Base-by-base conservation (phyloP, 1,284 basidiomycete genomes). In the Somion occarium region DNA sequence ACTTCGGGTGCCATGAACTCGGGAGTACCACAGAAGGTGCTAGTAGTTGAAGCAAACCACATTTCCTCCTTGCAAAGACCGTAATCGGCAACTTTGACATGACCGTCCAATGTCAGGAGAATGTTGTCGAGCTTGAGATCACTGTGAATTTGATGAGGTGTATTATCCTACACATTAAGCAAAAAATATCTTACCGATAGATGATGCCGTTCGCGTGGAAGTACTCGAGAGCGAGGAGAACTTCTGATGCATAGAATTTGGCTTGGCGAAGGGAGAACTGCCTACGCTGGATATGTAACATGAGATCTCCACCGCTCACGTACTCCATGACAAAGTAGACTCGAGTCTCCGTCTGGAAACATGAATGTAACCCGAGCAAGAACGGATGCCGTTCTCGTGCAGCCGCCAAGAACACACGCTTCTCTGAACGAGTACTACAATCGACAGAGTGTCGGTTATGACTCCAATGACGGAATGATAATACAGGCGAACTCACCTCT, bases 1-100 rank as follows among this genome's bases (percentile, higher is more conserved):
- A 93, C 93, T 79, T 99, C 97, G 4, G 97, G 97, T 34, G 97
- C 97, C 97, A 99, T 99, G 69, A 99, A 99, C 68, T 99, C 97
- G 0, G 97, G 97, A 38, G 97, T 99, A 51, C 97, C 97, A 73
- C 97, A 99, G 73, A 99, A 99, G 1, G 97, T 99, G 65, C 90
- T 93, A 3, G 97, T 99, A n/a, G 96, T 98, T 63, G 86, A 86
- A 18, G 94, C 94, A 61, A 79, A 86, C 90, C 92, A 97, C 96
- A 99, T 99, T 19, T 98, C 93, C 68, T 99, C 97, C 70, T 99
- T 99, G 73, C 97, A 99, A 48, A 99, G 76, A 69, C 97, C 97
- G 67, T 99, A 99, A 76, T 99, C 97, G 50, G 94, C 97, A 18
- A 99, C 93, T 70, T 99, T 99, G 65, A 99, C 91, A 64, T 99